Base-by-base conservation (phyloP, 2,329 filamentous ascomycete species). In the Fusarium sublunatum region DNA sequence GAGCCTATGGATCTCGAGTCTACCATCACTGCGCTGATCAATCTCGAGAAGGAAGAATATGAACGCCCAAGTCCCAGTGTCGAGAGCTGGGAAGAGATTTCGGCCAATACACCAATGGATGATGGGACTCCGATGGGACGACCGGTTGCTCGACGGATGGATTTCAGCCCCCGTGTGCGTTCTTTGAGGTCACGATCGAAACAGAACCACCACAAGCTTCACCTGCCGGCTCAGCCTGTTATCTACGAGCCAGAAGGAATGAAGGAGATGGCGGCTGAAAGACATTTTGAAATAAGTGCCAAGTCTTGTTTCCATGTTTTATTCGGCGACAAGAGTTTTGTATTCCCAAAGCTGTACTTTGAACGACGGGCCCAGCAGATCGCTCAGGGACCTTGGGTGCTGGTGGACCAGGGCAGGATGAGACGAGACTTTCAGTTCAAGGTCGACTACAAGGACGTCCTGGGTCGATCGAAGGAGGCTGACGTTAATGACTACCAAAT, bases 221-320 rank as follows among this genome's bases (percentile, higher is more conserved):
- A 92, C 73, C 80, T 98, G 6, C 93, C 94, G 2, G 82, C 87
- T 2, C 89, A 92, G 49, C 88, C 94, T 3, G 90, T 97, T 3
- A 80, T 91, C 10, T 97, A 94, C 73, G 89, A 92, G 55, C 95
- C 95, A 2, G 86, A 90, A 60, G 91, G 89, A 49, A 93, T 96
- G 86, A 86, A 89, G 48, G 83, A 86, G 64, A 84, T 90, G 65
- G 89, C 89, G 7, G 86, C 91, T 1, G 91, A 96, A 74, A 87
- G 91, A 60, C 86, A 92, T 65, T 97, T 96, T 74, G 91, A 96
- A 66, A 89, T 98, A 59, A 96, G 92, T 62, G 90, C 95, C 42
- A 98, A 99, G 76, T 92, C 92, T 0, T 88, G 97, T 55, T 99
- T 98, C 75, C 94, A 98, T 72, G 91, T 98, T 13, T 84, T 99